These are phyloP conservation scores for Pleurotus tuber-regium DNA, from an alignment of 768 basidiomycete species.

Conservation along the genomic window DNA sequence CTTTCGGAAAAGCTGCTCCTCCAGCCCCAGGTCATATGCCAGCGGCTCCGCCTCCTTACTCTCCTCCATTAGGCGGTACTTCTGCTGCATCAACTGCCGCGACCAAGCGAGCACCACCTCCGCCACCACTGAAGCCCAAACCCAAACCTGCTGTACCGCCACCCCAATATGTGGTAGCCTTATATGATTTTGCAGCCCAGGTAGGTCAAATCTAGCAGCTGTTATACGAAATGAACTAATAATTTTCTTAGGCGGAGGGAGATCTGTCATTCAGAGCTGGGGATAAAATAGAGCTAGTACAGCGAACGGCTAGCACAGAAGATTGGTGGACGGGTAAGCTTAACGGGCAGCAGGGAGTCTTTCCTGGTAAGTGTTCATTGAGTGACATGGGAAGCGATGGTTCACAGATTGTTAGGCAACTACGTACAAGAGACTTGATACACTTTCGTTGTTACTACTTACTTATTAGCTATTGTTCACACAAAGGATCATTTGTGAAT, in stretches of 20 bases:
- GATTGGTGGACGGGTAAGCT: slow-evolving; percentile 98
- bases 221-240: not conserved
- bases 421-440: slow-evolving; percentile 56
- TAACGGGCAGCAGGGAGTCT: slow-evolving; percentile 82
- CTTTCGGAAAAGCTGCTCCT: slow-evolving; percentile 49
- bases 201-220: no score
- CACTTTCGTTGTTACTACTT: not conserved
- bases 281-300: slow-evolving; percentile 87
- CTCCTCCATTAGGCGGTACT: slow-evolving; percentile 18
- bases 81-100: slow-evolving; percentile 35
- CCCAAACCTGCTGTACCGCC: slow-evolving; percentile 60
- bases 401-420: slow-evolving; percentile 42
- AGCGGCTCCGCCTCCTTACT: slow-evolving; percentile 35
- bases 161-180: slow-evolving; percentile 79
- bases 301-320: slow-evolving; percentile 76
- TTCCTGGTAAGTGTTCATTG: slow-evolving; percentile 61
- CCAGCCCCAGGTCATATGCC: slow-evolving; percentile 43
- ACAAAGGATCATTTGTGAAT: no score
- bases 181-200: slow-evolving; percentile 95
- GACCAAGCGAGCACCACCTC: slow-evolving; percentile 80
- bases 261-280: slow-evolving; percentile 89
- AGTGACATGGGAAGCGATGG: slow-evolving; percentile 8
- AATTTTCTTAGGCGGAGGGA: slow-evolving; percentile 65
- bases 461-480: not conserved
- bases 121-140: slow-evolving; percentile 88